A percentile compares a stretch with the other conserved stretches of the same genome.
These are phyloP conservation scores for Ophiostoma sp. DNA, from an alignment of 2,329 filamentous ascomycete genomes.

Conservation along the genomic window DNA sequence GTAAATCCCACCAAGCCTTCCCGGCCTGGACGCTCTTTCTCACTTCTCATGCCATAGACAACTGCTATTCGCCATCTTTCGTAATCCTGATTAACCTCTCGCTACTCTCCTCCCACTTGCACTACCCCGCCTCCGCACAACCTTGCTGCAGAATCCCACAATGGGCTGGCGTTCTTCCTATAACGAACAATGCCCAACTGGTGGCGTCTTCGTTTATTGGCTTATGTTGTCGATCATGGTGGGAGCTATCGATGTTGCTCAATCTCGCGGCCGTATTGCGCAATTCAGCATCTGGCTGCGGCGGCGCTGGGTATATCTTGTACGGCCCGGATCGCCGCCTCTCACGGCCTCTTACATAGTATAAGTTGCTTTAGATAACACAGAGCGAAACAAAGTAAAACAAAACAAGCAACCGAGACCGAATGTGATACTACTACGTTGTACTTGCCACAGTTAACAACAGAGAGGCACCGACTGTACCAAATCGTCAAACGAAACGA, in stretches of 20 bases:
- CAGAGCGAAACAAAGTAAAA: too few species aligned
- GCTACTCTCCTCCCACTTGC: neutral
- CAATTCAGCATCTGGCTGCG: neutral
- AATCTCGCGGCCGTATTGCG: slow-evolving; percentile 16
- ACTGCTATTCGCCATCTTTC: neutral
- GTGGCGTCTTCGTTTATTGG: neutral
- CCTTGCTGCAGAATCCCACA: neutral
- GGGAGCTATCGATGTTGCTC: neutral
- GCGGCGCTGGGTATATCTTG: neutral
- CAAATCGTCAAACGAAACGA: too few species aligned
- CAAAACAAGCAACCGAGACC: neutral
- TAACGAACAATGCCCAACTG: neutral
- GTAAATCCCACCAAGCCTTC: neutral
- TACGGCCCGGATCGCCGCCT: neutral
- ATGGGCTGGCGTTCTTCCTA: neutral
- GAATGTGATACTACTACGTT: neutral
- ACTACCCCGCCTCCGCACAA: neutral
- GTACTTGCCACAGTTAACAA: neutral
- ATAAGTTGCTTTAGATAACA: neutral
- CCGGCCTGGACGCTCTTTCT: neutral
- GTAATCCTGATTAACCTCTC: neutral
- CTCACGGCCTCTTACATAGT: neutral
- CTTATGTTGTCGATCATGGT: neutral
- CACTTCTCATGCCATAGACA: neutral
- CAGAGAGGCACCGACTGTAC: neutral